Evolutionary conservation across 73 alveolate genomes (phyloP).

Genomic region (Stentor coeruleus): DNA sequence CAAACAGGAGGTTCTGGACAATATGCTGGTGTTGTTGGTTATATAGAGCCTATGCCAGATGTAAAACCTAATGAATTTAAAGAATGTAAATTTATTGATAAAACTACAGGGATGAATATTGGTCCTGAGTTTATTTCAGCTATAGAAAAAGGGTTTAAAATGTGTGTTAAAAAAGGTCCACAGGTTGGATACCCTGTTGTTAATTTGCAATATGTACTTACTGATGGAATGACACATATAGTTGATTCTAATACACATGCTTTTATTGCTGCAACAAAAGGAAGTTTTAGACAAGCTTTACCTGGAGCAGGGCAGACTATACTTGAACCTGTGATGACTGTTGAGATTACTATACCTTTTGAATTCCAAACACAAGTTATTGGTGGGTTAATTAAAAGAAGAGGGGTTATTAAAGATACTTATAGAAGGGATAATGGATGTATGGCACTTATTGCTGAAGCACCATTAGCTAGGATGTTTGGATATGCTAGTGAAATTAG

Average conservation of each 20-base stretch:
- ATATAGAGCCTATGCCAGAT: slow-evolving; percentile 52
- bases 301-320: slow-evolving; percentile 77
- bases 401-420: slow-evolving; percentile 77
- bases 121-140: slow-evolving; percentile 85
- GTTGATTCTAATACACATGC: slow-evolving; percentile 90
- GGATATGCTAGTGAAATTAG: slow-evolving; percentile 94
- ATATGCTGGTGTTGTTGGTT: slow-evolving; percentile 78
- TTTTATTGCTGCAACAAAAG: slow-evolving; percentile 82
- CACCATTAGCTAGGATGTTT: slow-evolving; percentile 78
- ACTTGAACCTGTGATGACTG: slow-evolving; percentile 92
- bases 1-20: slow-evolving; percentile 97
- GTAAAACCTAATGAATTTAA: slow-evolving; percentile 31
- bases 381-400: slow-evolving; percentile 69
- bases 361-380: slow-evolving; percentile 21
- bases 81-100: slow-evolving; percentile 37
- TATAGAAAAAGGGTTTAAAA: slow-evolving; percentile 84
- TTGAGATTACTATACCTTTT: slow-evolving; percentile 67
- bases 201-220: slow-evolving; percentile 63
- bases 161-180: slow-evolving; percentile 76
- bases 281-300: slow-evolving; percentile 73
- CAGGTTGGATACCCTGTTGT: slow-evolving; percentile 86
- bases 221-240: slow-evolving; percentile 89
- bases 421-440: slow-evolving; percentile 56
- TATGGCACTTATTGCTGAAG: slow-evolving; percentile 67
- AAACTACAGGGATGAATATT: slow-evolving; percentile 68